Evolutionary conservation across 495 filamentous ascomycete species (phyloP), one percentile per base, ranked within the genome.

Genomic region (Trichoderma orchidacearum): DNA sequence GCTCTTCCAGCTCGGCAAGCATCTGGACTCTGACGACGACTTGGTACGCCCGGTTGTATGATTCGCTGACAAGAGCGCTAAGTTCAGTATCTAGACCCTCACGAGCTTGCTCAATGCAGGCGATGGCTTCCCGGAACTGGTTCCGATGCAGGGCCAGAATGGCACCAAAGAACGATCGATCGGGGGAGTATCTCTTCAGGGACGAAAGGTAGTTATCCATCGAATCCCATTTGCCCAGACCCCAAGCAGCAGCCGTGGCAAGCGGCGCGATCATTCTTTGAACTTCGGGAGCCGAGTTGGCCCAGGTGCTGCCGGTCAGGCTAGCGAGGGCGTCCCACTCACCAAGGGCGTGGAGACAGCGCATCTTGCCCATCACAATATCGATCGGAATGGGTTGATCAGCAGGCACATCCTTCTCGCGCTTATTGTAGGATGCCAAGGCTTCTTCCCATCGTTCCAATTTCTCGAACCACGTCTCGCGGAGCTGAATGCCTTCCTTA

Each of bases 401-500:
- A 8, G 78, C 77, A 11, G 76, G 80, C 48, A 78, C 66, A 51
- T 95, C 87, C 8, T 84, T 80, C 57, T 81, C 78, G 17, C 89
- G 84, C 58, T 87, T 82, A 59, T 89, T 84, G 61, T 97, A 98
- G 35, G 90, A 91, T 53, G 82, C 80, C 59, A 98, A 76, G n/a
- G 93, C 93, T 69, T 98, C 93, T 61, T 98, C 93, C 94, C 94
- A 98, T 53, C 93, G 86, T 64, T 96, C 87, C 25, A 98, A 76
- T 66, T 96, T 98, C 73, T 97, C 93, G 60, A 95, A 98, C 93
- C 93, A 98, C 2, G 89, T 95, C 70, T 98, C 93, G 53, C 93
- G 87, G 25, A 98, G 76, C 53, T 79, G 75, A 58, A 96, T 92
- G 23, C 93, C 89, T 62, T 97, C 92, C 55, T 87, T 87, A 68